Evolutionary conservation across 331 rosid species (phyloP).

Genomic region (Prunus yedoensis): DNA sequence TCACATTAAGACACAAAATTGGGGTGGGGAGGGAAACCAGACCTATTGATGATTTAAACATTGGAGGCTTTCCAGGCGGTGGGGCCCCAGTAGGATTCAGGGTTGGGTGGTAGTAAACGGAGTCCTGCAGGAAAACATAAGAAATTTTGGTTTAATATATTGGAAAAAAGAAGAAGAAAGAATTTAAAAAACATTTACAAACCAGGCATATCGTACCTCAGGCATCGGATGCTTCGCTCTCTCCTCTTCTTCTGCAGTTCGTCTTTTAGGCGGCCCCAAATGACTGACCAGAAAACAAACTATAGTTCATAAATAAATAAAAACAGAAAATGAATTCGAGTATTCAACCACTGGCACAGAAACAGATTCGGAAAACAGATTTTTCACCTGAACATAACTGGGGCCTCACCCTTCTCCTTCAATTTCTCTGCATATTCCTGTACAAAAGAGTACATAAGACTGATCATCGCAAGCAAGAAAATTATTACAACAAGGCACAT

Average conservation of each 20-base stretch:
- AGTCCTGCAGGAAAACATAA: constrained; percentile 57
- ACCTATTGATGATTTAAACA: constrained; percentile 94
- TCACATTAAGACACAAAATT: background rate
- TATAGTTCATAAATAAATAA: constrained; percentile 37
- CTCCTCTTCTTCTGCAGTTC: constrained; percentile 94
- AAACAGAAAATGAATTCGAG: constrained; percentile 25
- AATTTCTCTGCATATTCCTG: constrained; percentile 93
- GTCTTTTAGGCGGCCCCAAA: constrained; percentile 90
- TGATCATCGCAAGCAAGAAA: constrained; percentile 16
- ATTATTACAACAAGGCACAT: background rate
- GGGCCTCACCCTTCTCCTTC: constrained; percentile 91
- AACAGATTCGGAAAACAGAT: background rate
- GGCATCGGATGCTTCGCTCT: constrained; percentile 86
- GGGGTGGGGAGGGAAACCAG: constrained; percentile 8
- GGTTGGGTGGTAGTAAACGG: constrained; percentile 92
- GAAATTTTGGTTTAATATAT: background rate
- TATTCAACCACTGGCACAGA: constrained; percentile 9
- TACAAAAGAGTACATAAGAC: constrained; percentile 28
- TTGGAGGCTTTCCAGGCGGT: constrained; percentile 99
- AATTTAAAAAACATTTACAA: constrained; percentile 16
- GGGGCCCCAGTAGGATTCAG: constrained; percentile 99
- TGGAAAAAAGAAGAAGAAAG: constrained; percentile 1
- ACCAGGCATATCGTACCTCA: constrained; percentile 57
- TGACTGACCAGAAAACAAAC: constrained; percentile 59
- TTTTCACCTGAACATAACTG: constrained; percentile 95